Percentiles rank a stretch among this genome's conserved stretches.
phyloP scores from a whole-genome alignment of 2,329 filamentous ascomycete genomes.

The Helminthosporium solani region DNA sequence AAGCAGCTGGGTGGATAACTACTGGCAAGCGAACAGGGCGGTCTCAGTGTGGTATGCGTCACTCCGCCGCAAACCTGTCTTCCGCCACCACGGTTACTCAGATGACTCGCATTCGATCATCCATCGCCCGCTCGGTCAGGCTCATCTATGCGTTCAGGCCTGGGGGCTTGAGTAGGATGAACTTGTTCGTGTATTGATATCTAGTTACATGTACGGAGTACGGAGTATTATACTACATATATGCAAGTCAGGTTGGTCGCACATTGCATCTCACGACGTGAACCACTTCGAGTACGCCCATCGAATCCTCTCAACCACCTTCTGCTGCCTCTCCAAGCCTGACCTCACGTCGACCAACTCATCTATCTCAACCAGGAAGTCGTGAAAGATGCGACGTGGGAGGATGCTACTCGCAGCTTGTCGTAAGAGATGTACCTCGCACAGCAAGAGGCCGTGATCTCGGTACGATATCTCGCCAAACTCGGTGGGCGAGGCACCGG shows the following conservation, averaged over 20 bases:
- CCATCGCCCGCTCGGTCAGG: neutral
- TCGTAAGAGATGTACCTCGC: constrained; percentile 82
- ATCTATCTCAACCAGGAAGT: constrained; percentile 85
- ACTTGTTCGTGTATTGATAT: too few species aligned
- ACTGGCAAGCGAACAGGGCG: too few species aligned
- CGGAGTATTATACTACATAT: neutral
- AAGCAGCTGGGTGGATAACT: too few species aligned
- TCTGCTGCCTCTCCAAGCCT: constrained; percentile 74
- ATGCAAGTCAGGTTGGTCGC: neutral
- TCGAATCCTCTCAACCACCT: constrained; percentile 77
- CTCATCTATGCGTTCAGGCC: too few species aligned
- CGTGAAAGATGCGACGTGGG: constrained; percentile 71
- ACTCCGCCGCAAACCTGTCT: too few species aligned
- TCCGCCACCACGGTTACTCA: neutral
- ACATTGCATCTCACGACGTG: constrained; percentile 13
- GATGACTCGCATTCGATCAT: neutral
- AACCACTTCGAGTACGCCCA: constrained; percentile 87
- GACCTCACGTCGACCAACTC: constrained; percentile 79
- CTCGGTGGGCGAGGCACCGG: constrained; percentile 58
- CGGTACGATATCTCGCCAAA: constrained; percentile 82
- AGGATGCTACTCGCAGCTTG: constrained; percentile 67
- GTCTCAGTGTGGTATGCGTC: too few species aligned
- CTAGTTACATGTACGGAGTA: too few species aligned
- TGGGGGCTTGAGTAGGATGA: too few species aligned
- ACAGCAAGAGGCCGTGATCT: constrained; percentile 85